A percentile compares a stretch with the other conserved stretches of the same genome.
phyloP scores from a whole-genome alignment of 306 rosid species.

The Chamaecrista fasciculata region DNA sequence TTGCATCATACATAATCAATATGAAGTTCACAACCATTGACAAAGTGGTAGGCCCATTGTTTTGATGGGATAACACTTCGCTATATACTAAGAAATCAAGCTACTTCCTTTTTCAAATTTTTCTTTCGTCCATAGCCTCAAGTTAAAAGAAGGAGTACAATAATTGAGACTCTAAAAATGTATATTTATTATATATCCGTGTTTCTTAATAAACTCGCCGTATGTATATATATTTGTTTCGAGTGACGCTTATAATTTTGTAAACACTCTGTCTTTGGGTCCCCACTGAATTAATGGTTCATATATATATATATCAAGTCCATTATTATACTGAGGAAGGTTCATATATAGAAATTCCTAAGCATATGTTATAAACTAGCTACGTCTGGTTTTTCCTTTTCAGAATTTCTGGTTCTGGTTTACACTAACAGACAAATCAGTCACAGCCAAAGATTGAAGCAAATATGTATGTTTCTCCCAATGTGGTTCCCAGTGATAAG shows the following conservation, averaged over 20 bases:
- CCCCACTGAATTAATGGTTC: not conserved
- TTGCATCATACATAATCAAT: conserved; percentile 18
- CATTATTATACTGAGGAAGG: not conserved
- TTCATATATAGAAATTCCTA: not conserved
- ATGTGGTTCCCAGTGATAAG: not conserved
- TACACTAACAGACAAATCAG: too few species aligned
- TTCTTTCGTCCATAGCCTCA: not conserved
- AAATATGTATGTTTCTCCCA: not conserved
- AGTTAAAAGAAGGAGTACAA: not conserved
- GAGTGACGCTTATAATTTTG: not conserved
- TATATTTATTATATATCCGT: not conserved
- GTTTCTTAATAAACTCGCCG: not conserved
- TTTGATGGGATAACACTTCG: not conserved
- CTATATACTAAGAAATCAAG: not conserved
- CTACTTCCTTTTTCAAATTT: not conserved
- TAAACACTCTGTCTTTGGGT: not conserved
- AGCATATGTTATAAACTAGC: not conserved
- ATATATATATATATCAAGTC: not conserved
- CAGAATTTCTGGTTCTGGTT: not conserved
- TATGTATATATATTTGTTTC: not conserved
- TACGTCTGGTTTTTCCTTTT: not conserved
- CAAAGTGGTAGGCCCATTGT: conserved; percentile 45
- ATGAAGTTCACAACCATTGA: conserved; percentile 36
- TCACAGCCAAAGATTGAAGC: not conserved
- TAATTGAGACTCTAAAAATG: not conserved